A percentile compares a stretch with the other conserved stretches of the same genome.
Evolutionary conservation across 2,329 filamentous ascomycete genomes (phyloP).

Genomic region (Penicillium sp.): DNA sequence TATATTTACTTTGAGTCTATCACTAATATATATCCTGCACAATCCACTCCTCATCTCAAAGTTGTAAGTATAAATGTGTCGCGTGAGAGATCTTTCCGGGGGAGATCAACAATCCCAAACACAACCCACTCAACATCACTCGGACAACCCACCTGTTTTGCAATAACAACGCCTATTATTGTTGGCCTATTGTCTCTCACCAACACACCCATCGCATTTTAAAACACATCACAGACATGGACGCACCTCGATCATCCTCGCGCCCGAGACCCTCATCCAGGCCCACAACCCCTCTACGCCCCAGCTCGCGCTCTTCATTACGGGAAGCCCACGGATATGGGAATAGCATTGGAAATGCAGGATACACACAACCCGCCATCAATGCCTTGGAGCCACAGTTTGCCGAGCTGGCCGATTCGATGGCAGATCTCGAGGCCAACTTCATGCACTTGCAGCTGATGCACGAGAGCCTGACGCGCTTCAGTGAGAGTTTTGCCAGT

Average conservation of each 20-base stretch:
- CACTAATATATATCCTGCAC: background rate
- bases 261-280: slow-evolving; percentile 65
- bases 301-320: slow-evolving; percentile 84
- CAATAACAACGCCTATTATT: background rate
- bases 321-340: slow-evolving; percentile 68
- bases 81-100: slow-evolving; percentile 1
- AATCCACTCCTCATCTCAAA: background rate
- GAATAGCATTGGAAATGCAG: slow-evolving; percentile 32
- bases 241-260: slow-evolving; percentile 54
- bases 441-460: slow-evolving; percentile 97
- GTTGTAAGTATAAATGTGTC: background rate
- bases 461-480: slow-evolving; percentile 89
- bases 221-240: slow-evolving; percentile 26
- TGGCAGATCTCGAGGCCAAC: slow-evolving; percentile 94
- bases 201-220: background rate
- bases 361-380: slow-evolving; percentile 61
- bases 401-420: slow-evolving; percentile 86
- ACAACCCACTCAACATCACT: slow-evolving; percentile 1
- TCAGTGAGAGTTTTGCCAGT: slow-evolving; percentile 92
- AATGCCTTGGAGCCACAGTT: slow-evolving; percentile 86
- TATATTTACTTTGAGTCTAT: background rate
- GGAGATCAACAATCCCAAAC: slow-evolving; percentile 4
- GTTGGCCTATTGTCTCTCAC: background rate
- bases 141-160: background rate
- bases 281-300: slow-evolving; percentile 87